phyloP scores from a whole-genome alignment of 345 rosid species.

The Rhizophora mangle region DNA sequence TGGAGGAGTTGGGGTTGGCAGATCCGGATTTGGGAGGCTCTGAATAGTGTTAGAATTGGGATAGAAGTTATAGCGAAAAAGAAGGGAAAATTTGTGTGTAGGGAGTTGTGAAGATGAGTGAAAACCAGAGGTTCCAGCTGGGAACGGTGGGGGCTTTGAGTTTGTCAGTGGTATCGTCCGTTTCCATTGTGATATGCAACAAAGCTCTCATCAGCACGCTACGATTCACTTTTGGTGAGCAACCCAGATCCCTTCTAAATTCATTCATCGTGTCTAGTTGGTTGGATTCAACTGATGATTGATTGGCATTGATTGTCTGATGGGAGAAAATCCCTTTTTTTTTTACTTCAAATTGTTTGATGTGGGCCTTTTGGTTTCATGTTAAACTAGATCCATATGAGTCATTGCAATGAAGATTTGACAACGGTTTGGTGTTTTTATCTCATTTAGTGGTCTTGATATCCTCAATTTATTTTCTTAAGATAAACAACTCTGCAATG shows the following conservation, averaged over 20 bases:
- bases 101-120: slow-evolving; percentile 57
- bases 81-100: slow-evolving; percentile 9
- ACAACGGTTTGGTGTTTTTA: neutral
- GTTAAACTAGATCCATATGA: neutral
- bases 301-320: neutral
- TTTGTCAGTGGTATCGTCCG: slow-evolving; percentile 98
- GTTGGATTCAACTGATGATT: slow-evolving; percentile 1
- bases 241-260: neutral
- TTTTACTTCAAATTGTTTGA: neutral
- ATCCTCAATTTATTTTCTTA: neutral
- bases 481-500: neutral
- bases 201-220: slow-evolving; percentile 97
- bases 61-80: neutral
- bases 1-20: slow-evolving; percentile 23
- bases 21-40: slow-evolving; percentile 47
- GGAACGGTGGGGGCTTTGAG: slow-evolving; percentile 93
- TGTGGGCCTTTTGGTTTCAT: neutral
- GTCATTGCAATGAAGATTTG: neutral
- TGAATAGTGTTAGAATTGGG: neutral
- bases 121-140: slow-evolving; percentile 83
- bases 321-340: no score
- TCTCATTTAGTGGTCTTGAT: neutral
- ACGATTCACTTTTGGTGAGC: slow-evolving; percentile 88
- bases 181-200: slow-evolving; percentile 97
- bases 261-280: neutral